phyloP scores from a whole-genome alignment of 2,329 filamentous ascomycete species.

The Colletotrichum neosansevieriae region DNA sequence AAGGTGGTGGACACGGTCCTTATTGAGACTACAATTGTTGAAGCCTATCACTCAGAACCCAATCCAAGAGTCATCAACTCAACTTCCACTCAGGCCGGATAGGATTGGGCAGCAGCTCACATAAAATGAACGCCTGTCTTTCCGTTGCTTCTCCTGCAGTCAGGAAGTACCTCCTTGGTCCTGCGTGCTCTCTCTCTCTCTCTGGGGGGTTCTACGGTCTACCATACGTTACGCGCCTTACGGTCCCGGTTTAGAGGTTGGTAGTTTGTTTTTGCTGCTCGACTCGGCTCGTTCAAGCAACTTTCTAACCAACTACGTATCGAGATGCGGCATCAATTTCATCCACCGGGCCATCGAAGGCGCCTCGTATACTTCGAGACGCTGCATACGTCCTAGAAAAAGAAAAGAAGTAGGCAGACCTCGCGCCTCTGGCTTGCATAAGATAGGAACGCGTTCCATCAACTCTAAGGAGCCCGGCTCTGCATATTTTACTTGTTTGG shows the following conservation, averaged over 20 bases:
- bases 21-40: neutral
- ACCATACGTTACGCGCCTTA: slow-evolving; percentile 36
- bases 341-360: neutral
- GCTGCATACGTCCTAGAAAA: neutral
- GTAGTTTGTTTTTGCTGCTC: neutral
- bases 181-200: no score
- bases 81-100: no score
- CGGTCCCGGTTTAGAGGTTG: slow-evolving; percentile 12
- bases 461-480: slow-evolving; percentile 8
- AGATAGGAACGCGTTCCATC: slow-evolving; percentile 19
- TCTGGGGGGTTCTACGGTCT: no score
- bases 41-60: slow-evolving; percentile 3
- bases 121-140: no score
- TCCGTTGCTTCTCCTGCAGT: no score
- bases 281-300: neutral
- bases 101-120: no score
- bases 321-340: neutral
- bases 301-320: neutral
- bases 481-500: slow-evolving; percentile 3
- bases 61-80: neutral
- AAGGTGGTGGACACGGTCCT: slow-evolving; percentile 13
- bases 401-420: neutral
- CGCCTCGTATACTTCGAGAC: slow-evolving; percentile 4
- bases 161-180: neutral
- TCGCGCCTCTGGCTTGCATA: neutral